phyloP scores from a whole-genome alignment of 164 flowering plant genomes.

The Protea cynaroides region DNA sequence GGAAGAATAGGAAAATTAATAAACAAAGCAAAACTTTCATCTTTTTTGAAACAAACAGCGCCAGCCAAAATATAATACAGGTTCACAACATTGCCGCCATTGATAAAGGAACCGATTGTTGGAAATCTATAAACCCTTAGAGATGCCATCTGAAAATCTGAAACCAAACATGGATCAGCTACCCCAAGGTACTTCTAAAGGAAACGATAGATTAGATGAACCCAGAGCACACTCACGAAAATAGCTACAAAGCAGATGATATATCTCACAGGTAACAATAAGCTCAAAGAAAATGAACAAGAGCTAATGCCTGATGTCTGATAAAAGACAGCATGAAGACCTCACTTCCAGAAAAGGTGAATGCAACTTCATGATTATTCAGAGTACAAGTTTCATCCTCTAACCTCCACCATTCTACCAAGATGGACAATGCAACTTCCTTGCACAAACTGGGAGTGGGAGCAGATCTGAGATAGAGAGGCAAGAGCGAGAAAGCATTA shows the following conservation, averaged over 20 bases:
- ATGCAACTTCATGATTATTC: background rate
- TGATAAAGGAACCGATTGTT: no score
- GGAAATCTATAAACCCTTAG: background rate
- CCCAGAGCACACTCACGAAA: background rate
- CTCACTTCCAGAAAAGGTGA: no score
- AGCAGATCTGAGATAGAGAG: no score
- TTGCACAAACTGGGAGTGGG: no score
- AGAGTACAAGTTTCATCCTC: background rate
- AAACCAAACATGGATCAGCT: background rate
- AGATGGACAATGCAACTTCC: no score
- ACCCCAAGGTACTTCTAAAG: background rate
- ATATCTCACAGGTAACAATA: background rate
- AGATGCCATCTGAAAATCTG: background rate
- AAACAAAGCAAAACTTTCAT: conserved; percentile 13
- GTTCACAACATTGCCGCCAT: conserved; percentile 4
- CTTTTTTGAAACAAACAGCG: conserved; percentile 6
- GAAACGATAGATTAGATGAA: background rate
- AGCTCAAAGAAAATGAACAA: background rate
- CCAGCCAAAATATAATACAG: conserved; percentile 12
- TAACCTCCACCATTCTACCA: no score
- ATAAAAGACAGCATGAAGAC: no score
- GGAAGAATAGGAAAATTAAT: conserved; percentile 25
- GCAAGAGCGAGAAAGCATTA: no score
- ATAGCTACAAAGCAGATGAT: background rate
- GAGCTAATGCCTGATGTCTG: no score